Evolutionary conservation across 257 asterid species (phyloP), one percentile per base, ranked within the genome.

Genomic region (Paraleonurus japonicus): DNA sequence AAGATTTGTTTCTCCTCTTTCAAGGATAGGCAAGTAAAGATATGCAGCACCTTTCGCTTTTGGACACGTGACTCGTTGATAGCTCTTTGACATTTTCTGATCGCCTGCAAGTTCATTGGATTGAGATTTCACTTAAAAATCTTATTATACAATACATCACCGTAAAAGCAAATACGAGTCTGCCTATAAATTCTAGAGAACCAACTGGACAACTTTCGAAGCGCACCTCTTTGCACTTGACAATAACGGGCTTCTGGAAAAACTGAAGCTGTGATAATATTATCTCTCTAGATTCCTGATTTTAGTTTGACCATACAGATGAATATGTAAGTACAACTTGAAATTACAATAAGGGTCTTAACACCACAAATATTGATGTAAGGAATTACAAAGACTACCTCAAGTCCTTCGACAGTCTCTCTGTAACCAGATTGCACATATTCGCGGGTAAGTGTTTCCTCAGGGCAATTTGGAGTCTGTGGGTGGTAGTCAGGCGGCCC

Each of bases 401-500:
- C 99, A 55, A 95, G 92, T 62, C 98, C 99, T 80, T 92, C 96
- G 75, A 89, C 92, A 2, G 92, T 84, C 83, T 88, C 99, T 85
- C 82, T 85, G 83, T 92, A 95, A 76, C 98, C 99, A 81, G 84
- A 65, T 70, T 83, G 97, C 57, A 78, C 92, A 90, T 92, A 90
- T 20, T 88, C 99, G 39, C 78, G 81, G 71, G 88, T 90, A 71
- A 95, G 92, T 35, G 92, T 87, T 89, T 95, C 99, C 83, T 95
- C 99, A 1, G 89, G 95, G 77, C 99, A 92, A 82, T 69, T 85
- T 53, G 95, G 87, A 75, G 97, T 82, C 76, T 78, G 98, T 0
- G 96, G 95, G 82, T 87, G 91, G 78, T 84, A 90, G 73, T 95
- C 99, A 64, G 99, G 99, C 32, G 96, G 95, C 73, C 96, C 98